Conservation (phyloP, 2,329 filamentous ascomycete species). For the Macrophomina tecta region DNA sequence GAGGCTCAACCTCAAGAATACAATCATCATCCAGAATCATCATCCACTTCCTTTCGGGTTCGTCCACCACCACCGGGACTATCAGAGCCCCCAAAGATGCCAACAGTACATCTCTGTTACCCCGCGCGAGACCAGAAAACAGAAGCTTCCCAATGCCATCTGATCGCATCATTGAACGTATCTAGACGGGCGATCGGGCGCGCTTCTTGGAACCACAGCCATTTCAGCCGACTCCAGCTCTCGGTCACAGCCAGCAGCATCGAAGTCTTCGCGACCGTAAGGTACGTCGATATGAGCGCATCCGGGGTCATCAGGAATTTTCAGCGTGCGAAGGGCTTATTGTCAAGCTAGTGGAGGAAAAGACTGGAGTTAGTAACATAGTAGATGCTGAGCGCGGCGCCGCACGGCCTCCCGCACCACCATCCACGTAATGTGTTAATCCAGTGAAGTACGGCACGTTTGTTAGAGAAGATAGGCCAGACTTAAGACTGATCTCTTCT, state of each 20-base stretch:
- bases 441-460: no score
- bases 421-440: no score
- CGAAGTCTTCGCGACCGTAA: not conserved
- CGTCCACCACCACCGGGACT: not conserved
- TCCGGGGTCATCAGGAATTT: not conserved
- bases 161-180: slow-evolving; percentile 35
- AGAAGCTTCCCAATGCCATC: slow-evolving; percentile 30
- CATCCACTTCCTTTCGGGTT: no score
- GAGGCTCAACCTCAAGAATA: no score
- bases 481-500: no score
- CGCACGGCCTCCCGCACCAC: no score
- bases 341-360: no score
- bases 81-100: slow-evolving; percentile 25
- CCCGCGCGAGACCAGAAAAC: not conserved
- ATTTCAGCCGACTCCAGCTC: not conserved
- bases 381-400: no score
- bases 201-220: not conserved
- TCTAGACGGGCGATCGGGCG: not conserved
- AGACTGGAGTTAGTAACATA: no score
- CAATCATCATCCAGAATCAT: no score
- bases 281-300: not conserved
- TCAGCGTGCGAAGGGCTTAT: not conserved
- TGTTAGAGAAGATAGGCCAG: no score
- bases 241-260: not conserved
- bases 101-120: not conserved